Percentiles rank a stretch among this genome's conserved stretches.
Conservation (phyloP, 495 filamentous ascomycete species). For the Neohortaea acidophila region DNA sequence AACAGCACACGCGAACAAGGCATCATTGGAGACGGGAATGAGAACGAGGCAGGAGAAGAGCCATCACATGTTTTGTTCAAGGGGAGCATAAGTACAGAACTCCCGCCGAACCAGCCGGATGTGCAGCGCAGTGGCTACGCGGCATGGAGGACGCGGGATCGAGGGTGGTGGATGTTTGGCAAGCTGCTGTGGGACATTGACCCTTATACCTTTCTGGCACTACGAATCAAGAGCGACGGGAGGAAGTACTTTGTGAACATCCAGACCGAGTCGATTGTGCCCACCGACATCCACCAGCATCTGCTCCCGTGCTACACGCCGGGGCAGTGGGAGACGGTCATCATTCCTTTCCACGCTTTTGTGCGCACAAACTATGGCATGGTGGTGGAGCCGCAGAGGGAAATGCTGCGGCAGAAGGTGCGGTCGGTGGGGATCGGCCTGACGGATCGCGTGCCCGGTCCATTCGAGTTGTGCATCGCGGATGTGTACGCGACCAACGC, state of each 20-base stretch:
- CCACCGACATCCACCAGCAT: slow-evolving; percentile 92
- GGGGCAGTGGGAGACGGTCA: slow-evolving; percentile 82
- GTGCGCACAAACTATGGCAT: slow-evolving; percentile 85
- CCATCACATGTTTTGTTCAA: slow-evolving; percentile 60
- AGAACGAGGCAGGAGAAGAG: slow-evolving; percentile 24
- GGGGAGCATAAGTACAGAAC: slow-evolving; percentile 71
- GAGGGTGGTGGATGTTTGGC: slow-evolving; percentile 53
- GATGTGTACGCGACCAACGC: slow-evolving; percentile 69
- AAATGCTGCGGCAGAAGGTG: slow-evolving; percentile 70
- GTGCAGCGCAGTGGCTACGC: slow-evolving; percentile 69
- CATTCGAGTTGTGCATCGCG: slow-evolving; percentile 70
- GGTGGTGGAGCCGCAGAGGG: slow-evolving; percentile 80
- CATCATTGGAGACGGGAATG: slow-evolving; percentile 1
- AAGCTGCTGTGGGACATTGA: slow-evolving; percentile 75
- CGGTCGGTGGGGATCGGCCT: slow-evolving; percentile 72
- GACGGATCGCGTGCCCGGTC: slow-evolving; percentile 75
- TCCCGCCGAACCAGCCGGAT: slow-evolving; percentile 57
- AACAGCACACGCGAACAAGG: neutral
- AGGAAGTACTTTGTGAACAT: slow-evolving; percentile 88
- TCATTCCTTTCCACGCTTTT: slow-evolving; percentile 81
- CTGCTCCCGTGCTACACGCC: slow-evolving; percentile 65
- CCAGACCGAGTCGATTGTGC: slow-evolving; percentile 81
- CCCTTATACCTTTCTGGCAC: slow-evolving; percentile 68
- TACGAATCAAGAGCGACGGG: slow-evolving; percentile 85
- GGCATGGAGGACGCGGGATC: slow-evolving; percentile 53